Conservation (phyloP, 2,329 filamentous ascomycete genomes). For the Alternaria ventricosa region DNA sequence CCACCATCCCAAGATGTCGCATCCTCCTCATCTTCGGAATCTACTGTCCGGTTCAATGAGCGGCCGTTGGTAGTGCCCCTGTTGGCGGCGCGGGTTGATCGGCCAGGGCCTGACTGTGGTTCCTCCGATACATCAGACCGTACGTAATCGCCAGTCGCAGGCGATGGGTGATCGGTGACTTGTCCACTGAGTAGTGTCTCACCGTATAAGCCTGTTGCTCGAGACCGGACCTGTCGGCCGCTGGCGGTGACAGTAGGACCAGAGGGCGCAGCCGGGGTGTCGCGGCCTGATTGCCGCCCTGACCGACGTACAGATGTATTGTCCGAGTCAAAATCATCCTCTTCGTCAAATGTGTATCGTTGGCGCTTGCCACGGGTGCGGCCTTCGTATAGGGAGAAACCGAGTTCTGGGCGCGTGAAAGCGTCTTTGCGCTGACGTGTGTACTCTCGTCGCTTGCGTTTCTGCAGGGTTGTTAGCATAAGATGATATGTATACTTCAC, state of each 20-base stretch:
- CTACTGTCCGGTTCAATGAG: conserved; percentile 48
- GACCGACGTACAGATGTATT: conserved; percentile 69
- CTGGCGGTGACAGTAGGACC: conserved; percentile 78
- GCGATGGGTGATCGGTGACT: conserved; percentile 48
- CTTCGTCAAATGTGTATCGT: conserved; percentile 95
- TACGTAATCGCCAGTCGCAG: conserved; percentile 53
- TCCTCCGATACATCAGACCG: conserved; percentile 56
- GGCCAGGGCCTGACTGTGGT: conserved; percentile 49
- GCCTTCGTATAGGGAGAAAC: conserved; percentile 93
- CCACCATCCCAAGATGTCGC: conserved; percentile 71
- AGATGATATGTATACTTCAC: background rate
- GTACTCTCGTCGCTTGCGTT: conserved; percentile 92
- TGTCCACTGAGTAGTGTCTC: conserved; percentile 66
- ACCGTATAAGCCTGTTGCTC: conserved; percentile 66
- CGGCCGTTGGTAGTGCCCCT: conserved; percentile 26
- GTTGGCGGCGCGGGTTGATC: conserved; percentile 49
- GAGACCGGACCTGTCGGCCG: conserved; percentile 80
- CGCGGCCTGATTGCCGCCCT: conserved; percentile 72
- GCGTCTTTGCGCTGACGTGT: conserved; percentile 83
- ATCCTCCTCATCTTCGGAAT: conserved; percentile 72
- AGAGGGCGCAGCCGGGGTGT: conserved; percentile 72
- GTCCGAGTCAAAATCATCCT: conserved; percentile 78
- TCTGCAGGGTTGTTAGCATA: conserved; percentile 60
- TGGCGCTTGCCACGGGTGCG: conserved; percentile 94
- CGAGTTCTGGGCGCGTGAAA: conserved; percentile 85